Evolutionary conservation across 352 stramenopile species (phyloP).

Genomic region (Pythium guiyangense): DNA sequence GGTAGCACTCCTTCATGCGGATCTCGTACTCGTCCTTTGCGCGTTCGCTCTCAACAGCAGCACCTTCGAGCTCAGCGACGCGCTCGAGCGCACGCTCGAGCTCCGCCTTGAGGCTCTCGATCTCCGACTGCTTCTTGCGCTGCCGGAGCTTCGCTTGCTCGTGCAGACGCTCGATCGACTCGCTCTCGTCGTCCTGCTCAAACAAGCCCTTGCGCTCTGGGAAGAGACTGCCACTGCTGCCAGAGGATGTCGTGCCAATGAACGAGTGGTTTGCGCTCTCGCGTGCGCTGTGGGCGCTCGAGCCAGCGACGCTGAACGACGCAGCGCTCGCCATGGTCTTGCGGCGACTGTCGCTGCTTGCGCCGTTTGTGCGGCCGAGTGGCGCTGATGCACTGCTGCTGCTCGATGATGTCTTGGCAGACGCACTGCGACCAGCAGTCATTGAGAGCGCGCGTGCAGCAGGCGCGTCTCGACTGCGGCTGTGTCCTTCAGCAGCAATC

Average conservation of each 20-base stretch:
- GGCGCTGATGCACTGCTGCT: conserved; percentile 6
- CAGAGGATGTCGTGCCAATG: background rate
- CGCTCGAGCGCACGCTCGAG: background rate
- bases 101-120: conserved; percentile 28
- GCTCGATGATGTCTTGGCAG: conserved; percentile 10
- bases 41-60: conserved; percentile 16
- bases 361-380: conserved; percentile 3
- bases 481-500: background rate
- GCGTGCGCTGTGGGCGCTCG: background rate
- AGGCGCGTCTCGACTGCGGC: background rate
- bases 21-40: conserved; percentile 65
- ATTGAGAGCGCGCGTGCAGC: conserved; percentile 9
- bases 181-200: conserved; percentile 66
- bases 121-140: conserved; percentile 60
- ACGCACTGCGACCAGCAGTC: conserved; percentile 4
- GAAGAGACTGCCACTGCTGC: background rate
- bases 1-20: conserved; percentile 73
- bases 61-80: conserved; percentile 39
- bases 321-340: conserved; percentile 8
- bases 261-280: conserved; percentile 13
- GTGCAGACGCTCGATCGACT: conserved; percentile 24
- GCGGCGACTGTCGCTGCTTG: conserved; percentile 3
- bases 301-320: conserved; percentile 11
- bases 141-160: conserved; percentile 57
- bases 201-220: conserved; percentile 65